phyloP scores from a whole-genome alignment of 495 filamentous ascomycete genomes.

The Aspergillus kassunensis region DNA sequence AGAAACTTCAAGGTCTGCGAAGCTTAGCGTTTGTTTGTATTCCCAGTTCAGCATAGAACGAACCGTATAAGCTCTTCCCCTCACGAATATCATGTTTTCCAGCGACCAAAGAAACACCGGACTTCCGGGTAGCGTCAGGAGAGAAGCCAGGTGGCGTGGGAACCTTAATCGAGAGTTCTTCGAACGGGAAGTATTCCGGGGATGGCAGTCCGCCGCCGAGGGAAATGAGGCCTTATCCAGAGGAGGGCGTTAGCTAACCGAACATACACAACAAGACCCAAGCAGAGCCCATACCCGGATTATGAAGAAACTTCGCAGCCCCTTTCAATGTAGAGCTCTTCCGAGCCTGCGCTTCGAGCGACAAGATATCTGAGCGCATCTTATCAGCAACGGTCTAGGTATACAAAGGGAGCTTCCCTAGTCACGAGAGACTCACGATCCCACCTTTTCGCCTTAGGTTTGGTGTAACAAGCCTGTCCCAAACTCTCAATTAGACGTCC shows the following conservation, averaged over 20 bases:
- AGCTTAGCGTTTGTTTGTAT: background rate
- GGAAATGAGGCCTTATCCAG: constrained; percentile 61
- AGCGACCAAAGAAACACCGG: constrained; percentile 53
- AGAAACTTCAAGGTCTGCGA: constrained; percentile 67
- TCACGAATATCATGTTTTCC: constrained; percentile 79
- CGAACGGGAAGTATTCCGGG: constrained; percentile 83
- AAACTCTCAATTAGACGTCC: background rate
- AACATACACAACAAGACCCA: background rate
- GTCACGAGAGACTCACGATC: constrained; percentile 59
- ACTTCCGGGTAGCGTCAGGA: constrained; percentile 53
- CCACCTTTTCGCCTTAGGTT: constrained; percentile 78
- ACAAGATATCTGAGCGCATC: constrained; percentile 28
- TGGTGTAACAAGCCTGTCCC: constrained; percentile 50
- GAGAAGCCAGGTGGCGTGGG: constrained; percentile 65
- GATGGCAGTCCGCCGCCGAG: constrained; percentile 91
- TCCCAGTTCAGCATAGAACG: constrained; percentile 8
- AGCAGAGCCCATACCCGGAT: constrained; percentile 44
- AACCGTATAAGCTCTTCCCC: constrained; percentile 58
- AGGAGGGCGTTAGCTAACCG: background rate
- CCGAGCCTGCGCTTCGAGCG: constrained; percentile 39
- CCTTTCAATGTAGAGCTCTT: constrained; percentile 67
- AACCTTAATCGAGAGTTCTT: constrained; percentile 63
- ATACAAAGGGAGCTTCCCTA: constrained; percentile 4
- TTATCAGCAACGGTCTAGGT: constrained; percentile 18
- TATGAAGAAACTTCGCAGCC: constrained; percentile 71